These are phyloP conservation scores for Spizellomyces punctatus DNA, from an alignment of 192 early-diverging fungal species.

Conservation along the genomic window DNA sequence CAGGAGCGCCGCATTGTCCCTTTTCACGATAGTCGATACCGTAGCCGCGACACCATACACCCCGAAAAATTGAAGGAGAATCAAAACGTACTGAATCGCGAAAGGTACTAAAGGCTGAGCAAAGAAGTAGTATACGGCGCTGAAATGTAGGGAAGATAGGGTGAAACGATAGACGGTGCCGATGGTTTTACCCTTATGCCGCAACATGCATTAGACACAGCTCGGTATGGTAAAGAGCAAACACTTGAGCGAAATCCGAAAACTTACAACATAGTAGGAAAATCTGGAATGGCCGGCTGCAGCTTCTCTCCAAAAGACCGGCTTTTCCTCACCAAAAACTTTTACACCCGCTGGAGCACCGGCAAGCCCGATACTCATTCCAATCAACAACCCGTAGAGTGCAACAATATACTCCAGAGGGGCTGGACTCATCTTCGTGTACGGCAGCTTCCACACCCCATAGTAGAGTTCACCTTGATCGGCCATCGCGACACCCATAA, in stretches of 20 bases:
- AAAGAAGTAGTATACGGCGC: constrained; percentile 36
- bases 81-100: constrained; percentile 33
- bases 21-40: constrained; percentile 40
- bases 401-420: neutral
- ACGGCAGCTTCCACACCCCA: neutral
- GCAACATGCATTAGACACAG: no score
- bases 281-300: constrained; percentile 44
- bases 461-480: neutral
- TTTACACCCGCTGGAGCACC: constrained; percentile 51
- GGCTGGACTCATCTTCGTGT: constrained; percentile 2
- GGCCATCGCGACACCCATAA: constrained; percentile 24
- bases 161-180: constrained; percentile 43
- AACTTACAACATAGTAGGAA: no score
- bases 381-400: constrained; percentile 19
- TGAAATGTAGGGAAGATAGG: constrained; percentile 47
- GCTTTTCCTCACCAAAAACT: constrained; percentile 52
- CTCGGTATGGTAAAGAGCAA: no score
- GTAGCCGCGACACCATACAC: constrained; percentile 49
- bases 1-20: constrained; percentile 47
- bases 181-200: constrained; percentile 47
- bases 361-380: constrained; percentile 41
- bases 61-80: constrained; percentile 47
- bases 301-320: constrained; percentile 53
- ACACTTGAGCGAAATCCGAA: no score
- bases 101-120: constrained; percentile 39